Evolutionary conservation across 768 basidiomycete species (phyloP).

Genomic region (Russula sp.): DNA sequence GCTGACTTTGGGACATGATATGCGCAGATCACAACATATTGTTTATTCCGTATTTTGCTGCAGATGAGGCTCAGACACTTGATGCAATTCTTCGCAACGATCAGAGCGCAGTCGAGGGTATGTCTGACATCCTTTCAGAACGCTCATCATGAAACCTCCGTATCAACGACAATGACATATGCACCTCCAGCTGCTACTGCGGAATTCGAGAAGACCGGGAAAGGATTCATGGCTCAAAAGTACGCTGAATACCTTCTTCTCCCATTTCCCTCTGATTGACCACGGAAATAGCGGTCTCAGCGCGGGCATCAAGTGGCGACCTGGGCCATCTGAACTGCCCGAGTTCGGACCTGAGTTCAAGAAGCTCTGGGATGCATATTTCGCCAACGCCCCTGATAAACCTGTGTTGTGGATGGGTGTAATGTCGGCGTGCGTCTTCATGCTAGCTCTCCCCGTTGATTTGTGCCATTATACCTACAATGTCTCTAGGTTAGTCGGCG

Average conservation of each 20-base stretch:
- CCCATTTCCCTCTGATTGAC: neutral
- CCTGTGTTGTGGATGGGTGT: constrained; percentile 28
- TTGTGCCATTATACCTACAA: neutral
- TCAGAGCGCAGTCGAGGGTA: constrained; percentile 29
- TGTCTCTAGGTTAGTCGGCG: neutral
- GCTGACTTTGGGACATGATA: neutral
- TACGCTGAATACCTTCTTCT: constrained; percentile 37
- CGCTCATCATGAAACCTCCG: neutral
- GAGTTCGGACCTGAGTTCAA: constrained; percentile 33
- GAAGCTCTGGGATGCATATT: constrained; percentile 32
- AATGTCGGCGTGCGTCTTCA: constrained; percentile 25
- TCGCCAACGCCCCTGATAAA: constrained; percentile 32
- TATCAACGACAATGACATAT: no score
- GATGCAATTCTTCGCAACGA: constrained; percentile 30
- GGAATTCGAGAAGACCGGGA: constrained; percentile 41
- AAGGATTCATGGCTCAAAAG: constrained; percentile 56
- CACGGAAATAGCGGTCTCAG: constrained; percentile 13
- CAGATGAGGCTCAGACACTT: constrained; percentile 30
- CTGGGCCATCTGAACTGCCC: constrained; percentile 30
- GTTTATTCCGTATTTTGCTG: constrained; percentile 21
- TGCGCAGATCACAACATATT: constrained; percentile 26
- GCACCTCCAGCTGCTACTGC: constrained; percentile 35
- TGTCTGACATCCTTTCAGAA: neutral
- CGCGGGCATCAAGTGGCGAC: constrained; percentile 33
- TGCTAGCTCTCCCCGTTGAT: neutral